Evolutionary conservation across 345 rosid species (phyloP), one percentile per base, ranked within the genome.

Genomic region (Gossypium longicalyx): DNA sequence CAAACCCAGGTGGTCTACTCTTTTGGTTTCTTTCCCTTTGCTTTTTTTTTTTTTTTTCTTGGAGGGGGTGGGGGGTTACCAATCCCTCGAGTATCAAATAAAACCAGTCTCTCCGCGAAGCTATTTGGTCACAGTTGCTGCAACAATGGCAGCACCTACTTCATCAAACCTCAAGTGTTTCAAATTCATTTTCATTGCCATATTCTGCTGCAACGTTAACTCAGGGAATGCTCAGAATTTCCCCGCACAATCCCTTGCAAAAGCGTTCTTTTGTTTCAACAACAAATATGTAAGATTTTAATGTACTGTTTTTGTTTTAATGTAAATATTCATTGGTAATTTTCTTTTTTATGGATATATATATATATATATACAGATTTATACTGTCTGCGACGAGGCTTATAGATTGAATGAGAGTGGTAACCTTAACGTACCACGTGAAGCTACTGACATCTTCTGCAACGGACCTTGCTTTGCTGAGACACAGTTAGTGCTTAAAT

Each of bases 401-500:
- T 87, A 77, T 47, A 83, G 88, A 78, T 70, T 88, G 77, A 81
- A 81, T 9, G 80, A 66, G 71, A 70, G 84, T 79, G 91, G 92
- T 48, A 79, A 86, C 70, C 63, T 87, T 49, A 83, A 83, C 20
- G 84, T 87, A 15, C 90, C 87, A 53, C 80, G 45, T 7, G 85
- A 80, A 52, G 87, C 86, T 8, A 86, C 85, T 22, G 83, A 86
- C 2, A 38, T 54, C 9, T 87, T 86, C 86, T 87, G 92, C 70
- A 67, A 67, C 0, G 89, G 89, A 59, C 89, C 92, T 74, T 90
- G 92, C 70, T 20, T 82, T 1, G 77, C 70, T 0, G 91, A 90
- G 82, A 88, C 91, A 23, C 83, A 81, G 7, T 66, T 69, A 29
- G 85, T 87, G 49, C 89, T 87, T 9, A 65, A 67, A 47, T 90